Conservation (phyloP, 129 eudicot species). For the Deinandra increscens region DNA sequence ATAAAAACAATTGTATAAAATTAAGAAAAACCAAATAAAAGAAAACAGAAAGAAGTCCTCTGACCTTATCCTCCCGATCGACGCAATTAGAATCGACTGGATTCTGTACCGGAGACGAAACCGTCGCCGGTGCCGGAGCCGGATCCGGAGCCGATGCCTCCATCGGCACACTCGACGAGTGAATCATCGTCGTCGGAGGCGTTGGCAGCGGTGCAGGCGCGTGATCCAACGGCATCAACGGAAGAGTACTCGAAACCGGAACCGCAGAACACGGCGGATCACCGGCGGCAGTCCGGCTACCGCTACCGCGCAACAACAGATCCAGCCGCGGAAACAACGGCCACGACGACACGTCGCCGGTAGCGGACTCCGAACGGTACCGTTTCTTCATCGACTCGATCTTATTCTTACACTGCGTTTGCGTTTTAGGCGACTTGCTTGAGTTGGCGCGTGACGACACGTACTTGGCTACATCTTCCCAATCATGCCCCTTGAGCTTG, state of each 20-base stretch:
- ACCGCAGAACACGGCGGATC: slow-evolving; percentile 20
- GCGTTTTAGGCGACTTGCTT: slow-evolving; percentile 73
- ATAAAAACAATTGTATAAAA: not conserved
- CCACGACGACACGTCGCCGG: slow-evolving; percentile 74
- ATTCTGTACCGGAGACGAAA: slow-evolving; percentile 28
- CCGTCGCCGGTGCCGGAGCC: slow-evolving; percentile 6
- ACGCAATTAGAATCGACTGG: slow-evolving; percentile 59
- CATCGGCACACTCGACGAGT: slow-evolving; percentile 25
- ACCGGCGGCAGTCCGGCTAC: slow-evolving; percentile 10
- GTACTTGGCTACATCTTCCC: slow-evolving; percentile 90
- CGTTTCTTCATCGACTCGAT: slow-evolving; percentile 97
- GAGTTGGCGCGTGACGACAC: slow-evolving; percentile 66
- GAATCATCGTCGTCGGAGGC: slow-evolving; percentile 9
- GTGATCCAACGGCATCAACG: slow-evolving; percentile 33
- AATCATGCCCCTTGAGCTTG: slow-evolving; percentile 88
- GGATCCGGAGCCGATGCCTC: slow-evolving; percentile 4
- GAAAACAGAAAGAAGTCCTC: slow-evolving; percentile 14
- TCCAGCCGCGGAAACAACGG: slow-evolving; percentile 79
- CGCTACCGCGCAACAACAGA: slow-evolving; percentile 65
- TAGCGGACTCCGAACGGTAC: slow-evolving; percentile 84
- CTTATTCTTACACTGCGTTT: slow-evolving; percentile 94
- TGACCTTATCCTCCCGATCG: slow-evolving; percentile 56
- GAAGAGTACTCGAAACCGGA: slow-evolving; percentile 24
- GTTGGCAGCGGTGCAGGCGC: slow-evolving; percentile 18
- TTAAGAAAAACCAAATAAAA: not conserved